Base-by-base conservation (phyloP, 2,329 filamentous ascomycete genomes). In the Dactylellina parvicollis region DNA sequence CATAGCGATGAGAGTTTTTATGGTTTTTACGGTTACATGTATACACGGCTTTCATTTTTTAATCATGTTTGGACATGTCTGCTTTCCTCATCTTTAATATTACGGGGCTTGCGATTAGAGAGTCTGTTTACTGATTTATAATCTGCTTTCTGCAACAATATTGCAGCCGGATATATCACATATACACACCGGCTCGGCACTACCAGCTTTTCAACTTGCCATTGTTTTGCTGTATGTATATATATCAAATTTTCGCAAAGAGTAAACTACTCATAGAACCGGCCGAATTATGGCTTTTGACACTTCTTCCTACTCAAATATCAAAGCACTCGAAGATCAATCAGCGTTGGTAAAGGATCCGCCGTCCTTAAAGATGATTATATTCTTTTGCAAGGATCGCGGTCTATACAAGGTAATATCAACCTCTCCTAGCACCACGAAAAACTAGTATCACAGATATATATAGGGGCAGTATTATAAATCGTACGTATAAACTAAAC, bases 401-500 rank as follows among this genome's bases (percentile, higher is more conserved):
- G n/a, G n/a, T n/a, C n/a, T n/a, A n/a, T n/a, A n/a, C n/a, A n/a
- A n/a, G n/a, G n/a, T n/a, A n/a, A n/a, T n/a, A n/a, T n/a, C n/a
- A 32, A 32, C 34, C 12, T 16, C 28, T 52, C 14, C 28, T 16
- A 9, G 3, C 3, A 20, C 16, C 20, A 20, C 12, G 4, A 52
- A 34, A 36, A 10, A 54, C 7, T 28, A 54, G 28, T 18, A 24
- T 38, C 28, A 38, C 49, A 54, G 16, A 38, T 36, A 32, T 32
- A n/a, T 3, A 22, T 24, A n/a, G n/a, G n/a, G n/a, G 24, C 26
- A 50, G 24, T 26, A 3, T 4, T 32, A 18, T 16, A 32, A 14
- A 20, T 12, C n/a, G 9, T 7, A 24, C 49, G n/a, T n/a, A n/a
- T 28, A 32, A 46, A 30, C 38, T 61, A 74, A 56, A 82, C 79